phyloP scores from a whole-genome alignment of 1,284 basidiomycete species.

The Boletus smithii region DNA sequence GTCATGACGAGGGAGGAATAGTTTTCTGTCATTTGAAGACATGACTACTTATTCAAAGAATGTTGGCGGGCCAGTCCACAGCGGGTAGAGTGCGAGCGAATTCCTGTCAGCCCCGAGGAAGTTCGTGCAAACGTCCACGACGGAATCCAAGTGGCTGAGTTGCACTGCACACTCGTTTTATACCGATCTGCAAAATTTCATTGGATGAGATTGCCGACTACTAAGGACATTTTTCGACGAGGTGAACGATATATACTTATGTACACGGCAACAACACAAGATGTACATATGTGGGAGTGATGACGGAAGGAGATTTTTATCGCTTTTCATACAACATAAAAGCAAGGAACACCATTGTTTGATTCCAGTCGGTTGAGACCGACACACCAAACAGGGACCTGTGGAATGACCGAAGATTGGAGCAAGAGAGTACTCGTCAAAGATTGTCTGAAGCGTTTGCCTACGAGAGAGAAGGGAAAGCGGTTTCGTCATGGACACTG shows the following conservation, averaged over 20 bases:
- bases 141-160: conserved; percentile 5
- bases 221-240: too few relatives aligned
- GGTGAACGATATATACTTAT: conserved; percentile 5
- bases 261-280: conserved; percentile 13
- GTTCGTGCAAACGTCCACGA: conserved; percentile 17
- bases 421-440: conserved; percentile 6
- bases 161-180: not conserved
- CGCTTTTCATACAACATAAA: conserved; percentile 13
- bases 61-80: conserved; percentile 6
- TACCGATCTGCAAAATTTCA: conserved; percentile 3
- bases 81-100: not conserved
- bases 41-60: not conserved
- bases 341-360: too few relatives aligned
- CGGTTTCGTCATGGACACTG: conserved; percentile 73
- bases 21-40: not conserved
- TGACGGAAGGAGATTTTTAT: conserved; percentile 10
- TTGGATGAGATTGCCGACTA: conserved; percentile 10
- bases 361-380: conserved; percentile 12
- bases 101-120: conserved; percentile 19
- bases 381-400: conserved; percentile 11
- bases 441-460: too few relatives aligned
- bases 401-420: too few relatives aligned
- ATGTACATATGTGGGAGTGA: conserved; percentile 13
- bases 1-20: conserved; percentile 13
- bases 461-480: conserved; percentile 81